These are phyloP conservation scores for Colletotrichum tropicale DNA, from an alignment of 2,329 filamentous ascomycete species.

Conservation along the genomic window DNA sequence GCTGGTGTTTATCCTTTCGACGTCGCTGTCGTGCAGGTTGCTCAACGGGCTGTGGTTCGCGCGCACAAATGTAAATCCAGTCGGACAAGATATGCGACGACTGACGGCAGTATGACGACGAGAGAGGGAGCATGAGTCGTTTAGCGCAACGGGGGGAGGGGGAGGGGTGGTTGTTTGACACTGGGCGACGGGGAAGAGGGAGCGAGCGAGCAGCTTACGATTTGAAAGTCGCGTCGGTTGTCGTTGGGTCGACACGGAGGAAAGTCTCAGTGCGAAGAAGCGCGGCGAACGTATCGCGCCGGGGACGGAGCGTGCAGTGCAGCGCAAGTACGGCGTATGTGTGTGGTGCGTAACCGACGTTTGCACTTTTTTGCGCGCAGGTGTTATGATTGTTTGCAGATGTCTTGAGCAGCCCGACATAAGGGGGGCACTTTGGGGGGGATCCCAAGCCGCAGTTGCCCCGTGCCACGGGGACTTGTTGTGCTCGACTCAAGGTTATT, in stretches of 20 bases:
- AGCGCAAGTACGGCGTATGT: not conserved
- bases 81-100: not conserved
- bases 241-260: not conserved
- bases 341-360: not conserved
- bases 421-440: not conserved
- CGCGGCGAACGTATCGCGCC: not conserved
- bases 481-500: not conserved
- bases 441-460: conserved; percentile 12
- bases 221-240: not conserved
- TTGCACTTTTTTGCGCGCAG: not conserved
- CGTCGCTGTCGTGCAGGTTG: not conserved
- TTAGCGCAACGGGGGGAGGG: not conserved
- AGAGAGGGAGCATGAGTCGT: conserved; percentile 1
- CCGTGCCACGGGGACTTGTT: conserved; percentile 9
- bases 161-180: conserved; percentile 11
- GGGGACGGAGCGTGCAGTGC: not conserved
- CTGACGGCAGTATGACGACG: not conserved
- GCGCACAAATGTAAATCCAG: not conserved
- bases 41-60: not conserved
- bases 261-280: conserved; percentile 5
- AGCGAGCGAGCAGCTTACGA: conserved; percentile 1
- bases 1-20: not conserved
- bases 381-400: conserved; percentile 12
- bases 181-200: not conserved
- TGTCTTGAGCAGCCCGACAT: conserved; percentile 10